phyloP scores from a whole-genome alignment of 768 basidiomycete genomes.

The Leccinum obscurum region DNA sequence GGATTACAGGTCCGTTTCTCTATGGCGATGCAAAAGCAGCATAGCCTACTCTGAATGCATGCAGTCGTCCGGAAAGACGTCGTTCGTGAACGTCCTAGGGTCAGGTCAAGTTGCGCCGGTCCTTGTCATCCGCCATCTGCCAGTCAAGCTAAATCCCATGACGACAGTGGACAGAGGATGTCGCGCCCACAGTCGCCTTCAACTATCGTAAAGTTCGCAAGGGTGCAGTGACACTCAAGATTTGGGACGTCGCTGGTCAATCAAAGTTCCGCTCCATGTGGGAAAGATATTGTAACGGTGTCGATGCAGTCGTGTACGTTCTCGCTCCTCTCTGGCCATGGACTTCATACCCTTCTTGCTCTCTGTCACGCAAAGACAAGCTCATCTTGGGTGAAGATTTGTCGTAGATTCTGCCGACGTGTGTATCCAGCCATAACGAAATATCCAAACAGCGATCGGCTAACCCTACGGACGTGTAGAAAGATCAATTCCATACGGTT shows the following conservation, averaged over 20 bases:
- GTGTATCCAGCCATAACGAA: slow-evolving; percentile 30
- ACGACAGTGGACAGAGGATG: slow-evolving; percentile 87
- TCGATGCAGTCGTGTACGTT: slow-evolving; percentile 86
- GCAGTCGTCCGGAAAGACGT: slow-evolving; percentile 93
- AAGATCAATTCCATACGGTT: slow-evolving; percentile 79
- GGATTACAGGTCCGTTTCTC: slow-evolving; percentile 43
- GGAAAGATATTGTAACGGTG: slow-evolving; percentile 92
- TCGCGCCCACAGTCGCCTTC: slow-evolving; percentile 95
- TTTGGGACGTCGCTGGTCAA: slow-evolving; percentile 97
- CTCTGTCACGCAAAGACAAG: slow-evolving; percentile 3
- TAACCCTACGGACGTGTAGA: slow-evolving; percentile 40
- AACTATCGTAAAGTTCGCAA: slow-evolving; percentile 87
- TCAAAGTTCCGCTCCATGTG: slow-evolving; percentile 95
- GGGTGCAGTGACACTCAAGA: slow-evolving; percentile 87
- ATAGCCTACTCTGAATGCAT: background rate
- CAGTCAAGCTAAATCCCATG: slow-evolving; percentile 1
- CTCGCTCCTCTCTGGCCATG: background rate
- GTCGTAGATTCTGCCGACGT: slow-evolving; percentile 93
- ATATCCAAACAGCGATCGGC: background rate
- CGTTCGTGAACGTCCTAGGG: slow-evolving; percentile 88
- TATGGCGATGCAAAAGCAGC: background rate
- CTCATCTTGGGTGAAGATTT: slow-evolving; percentile 54
- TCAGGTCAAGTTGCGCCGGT: slow-evolving; percentile 60
- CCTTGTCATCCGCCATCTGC: background rate
- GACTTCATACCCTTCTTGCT: background rate